Base-by-base conservation (phyloP, 1,284 basidiomycete species). In the Schizophyllum amplum region DNA sequence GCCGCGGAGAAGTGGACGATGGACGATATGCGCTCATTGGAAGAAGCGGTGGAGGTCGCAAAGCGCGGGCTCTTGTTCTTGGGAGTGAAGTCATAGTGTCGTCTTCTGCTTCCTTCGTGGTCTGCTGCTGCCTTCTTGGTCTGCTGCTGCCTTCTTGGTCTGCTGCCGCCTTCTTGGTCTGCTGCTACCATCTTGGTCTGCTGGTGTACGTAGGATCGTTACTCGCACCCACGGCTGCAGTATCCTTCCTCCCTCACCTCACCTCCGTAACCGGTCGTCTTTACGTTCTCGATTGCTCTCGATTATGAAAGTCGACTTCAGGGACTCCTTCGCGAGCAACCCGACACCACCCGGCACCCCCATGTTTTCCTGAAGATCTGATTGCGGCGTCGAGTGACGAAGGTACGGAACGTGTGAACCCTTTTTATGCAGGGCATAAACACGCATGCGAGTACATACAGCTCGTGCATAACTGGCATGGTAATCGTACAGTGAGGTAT, bases 1-100 rank as follows among this genome's bases (percentile, higher is more conserved):
- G 67, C 71, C 2, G 80, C 80, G 60, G 77, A 80, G 17, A 66
- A 83, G 0, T 97, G 92, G 93, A 85, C 83, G 57, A 77, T 78
- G 5, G 78, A 78, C 53, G 90, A 97, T 66, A 90, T 81, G 55
- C 74, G 93, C 58, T 81, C 81, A 57, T 71, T 96, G 53, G 90
- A 93, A 70, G 84, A 84, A 66, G 85, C 81, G 27, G 90, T 90
- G 1, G 89, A 87, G 68, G 76, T 83, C 63, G 84, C 90, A 51
- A 86, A 87, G 71, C 77, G 86, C 59, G 94, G 94, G 0, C 70
- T 96, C 70, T 72, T 90, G 64, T 95, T 96, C 69, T 77, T 94
- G 59, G 86, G 87, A 47, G 77, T 94, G 58, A 92, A 91, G 33
- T 42, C 33, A 42, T 42, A 42, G 33, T 9, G 13, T 42, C 33